A percentile compares a stretch with the other conserved stretches of the same genome.
These are phyloP conservation scores for Hanseniaspora lindneri DNA, from an alignment of 805 yeast species.

Conservation along the genomic window DNA sequence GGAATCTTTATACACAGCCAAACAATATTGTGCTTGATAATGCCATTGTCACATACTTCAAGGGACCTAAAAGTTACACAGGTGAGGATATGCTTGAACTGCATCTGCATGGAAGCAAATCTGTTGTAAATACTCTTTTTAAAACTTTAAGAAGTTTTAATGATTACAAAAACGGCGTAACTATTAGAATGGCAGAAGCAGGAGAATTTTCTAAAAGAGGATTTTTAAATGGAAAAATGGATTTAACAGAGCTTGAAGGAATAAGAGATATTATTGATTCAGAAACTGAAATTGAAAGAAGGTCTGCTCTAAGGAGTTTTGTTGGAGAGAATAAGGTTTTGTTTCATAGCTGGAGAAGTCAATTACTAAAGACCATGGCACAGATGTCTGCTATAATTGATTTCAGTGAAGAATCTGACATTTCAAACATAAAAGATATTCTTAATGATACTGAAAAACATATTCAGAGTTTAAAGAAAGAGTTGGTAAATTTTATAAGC, in stretches of 20 bases:
- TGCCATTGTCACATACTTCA: slow-evolving; percentile 57
- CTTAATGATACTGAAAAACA: slow-evolving; percentile 39
- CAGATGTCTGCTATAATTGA: slow-evolving; percentile 79
- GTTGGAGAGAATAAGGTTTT: slow-evolving; percentile 50
- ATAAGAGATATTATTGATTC: slow-evolving; percentile 81
- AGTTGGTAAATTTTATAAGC: slow-evolving; percentile 34
- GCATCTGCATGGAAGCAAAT: slow-evolving; percentile 91
- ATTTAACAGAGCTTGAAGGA: slow-evolving; percentile 84
- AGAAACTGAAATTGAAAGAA: slow-evolving; percentile 80
- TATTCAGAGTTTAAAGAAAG: slow-evolving; percentile 33
- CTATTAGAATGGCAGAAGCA: slow-evolving; percentile 72
- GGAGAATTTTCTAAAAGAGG: slow-evolving; percentile 90
- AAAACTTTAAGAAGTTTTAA: slow-evolving; percentile 48
- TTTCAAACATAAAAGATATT: slow-evolving; percentile 49
- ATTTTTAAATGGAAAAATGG: slow-evolving; percentile 70
- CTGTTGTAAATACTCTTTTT: slow-evolving; percentile 61
- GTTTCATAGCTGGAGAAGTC: slow-evolving; percentile 55
- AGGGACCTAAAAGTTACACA: slow-evolving; percentile 69
- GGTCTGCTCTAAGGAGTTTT: slow-evolving; percentile 60
- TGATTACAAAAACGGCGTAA: slow-evolving; percentile 29
- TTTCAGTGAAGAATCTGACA: slow-evolving; percentile 86
- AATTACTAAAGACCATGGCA: slow-evolving; percentile 56
- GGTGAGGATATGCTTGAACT: slow-evolving; percentile 86
- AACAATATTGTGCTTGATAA: slow-evolving; percentile 50
- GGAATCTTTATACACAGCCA: slow-evolving; percentile 38